Evolutionary conservation across 2,329 filamentous ascomycete genomes (phyloP), one percentile per base, ranked within the genome.

Genomic region (Cercospora berteroae): DNA sequence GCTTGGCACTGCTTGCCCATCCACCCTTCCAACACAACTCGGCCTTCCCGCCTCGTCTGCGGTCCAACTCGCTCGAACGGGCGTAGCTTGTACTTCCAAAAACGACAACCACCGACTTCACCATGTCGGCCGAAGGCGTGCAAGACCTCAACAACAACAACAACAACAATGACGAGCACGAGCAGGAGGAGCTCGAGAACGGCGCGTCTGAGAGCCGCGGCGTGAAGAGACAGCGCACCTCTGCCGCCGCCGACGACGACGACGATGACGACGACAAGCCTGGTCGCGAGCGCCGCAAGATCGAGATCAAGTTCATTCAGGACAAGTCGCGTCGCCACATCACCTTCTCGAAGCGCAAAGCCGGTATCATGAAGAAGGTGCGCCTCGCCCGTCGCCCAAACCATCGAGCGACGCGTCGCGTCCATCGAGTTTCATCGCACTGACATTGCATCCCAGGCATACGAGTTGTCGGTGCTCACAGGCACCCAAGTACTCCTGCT

Each of bases 321-420:
- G 95, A 99, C 84, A 99, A 99, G 86, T 98, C 94, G 83, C 93
- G 95, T 83, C 91, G 95, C 71, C 95, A 99, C 85, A 99, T 98
- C 80, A 98, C 95, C 77, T 98, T 99, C 82, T 98, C 94, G 75
- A 99, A 99, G 89, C 93, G 95, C 81, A 99, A 99, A 86, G 95
- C 95, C 65, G 95, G 95, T 76, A 98, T 99, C 82, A 98, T 99
- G 95, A 98, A 99, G 87, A 98, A 98, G 93, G 95, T 97, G 80
- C 66, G 73, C 69, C 58, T 57, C 62, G 31, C 7, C 23, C 56
- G n/a, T 8, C 33, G 29, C 12, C 16, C 18, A 27, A 36, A 52
- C 25, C 60, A 61, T 59, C 33, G 33, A 25, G 36, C 33, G 66
- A 69, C 71, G 66, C 69, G 67, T 67, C 63, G 36, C 60, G 58